phyloP scores from a whole-genome alignment of 2,329 filamentous ascomycete species.

The Colletotrichum sp. region DNA sequence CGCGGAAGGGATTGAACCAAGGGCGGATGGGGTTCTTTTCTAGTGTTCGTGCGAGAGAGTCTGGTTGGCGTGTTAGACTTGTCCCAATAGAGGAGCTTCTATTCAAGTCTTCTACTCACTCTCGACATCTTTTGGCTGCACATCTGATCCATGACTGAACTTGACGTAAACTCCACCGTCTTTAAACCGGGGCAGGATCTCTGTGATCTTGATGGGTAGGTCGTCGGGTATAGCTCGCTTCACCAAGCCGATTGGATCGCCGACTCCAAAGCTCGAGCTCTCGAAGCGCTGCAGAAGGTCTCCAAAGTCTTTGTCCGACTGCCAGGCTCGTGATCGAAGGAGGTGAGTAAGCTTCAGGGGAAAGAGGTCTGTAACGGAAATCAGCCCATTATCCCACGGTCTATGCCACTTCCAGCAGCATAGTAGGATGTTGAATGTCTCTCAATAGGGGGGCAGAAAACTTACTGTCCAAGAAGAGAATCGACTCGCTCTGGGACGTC shows the following conservation, averaged over 20 bases:
- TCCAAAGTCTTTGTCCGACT: slow-evolving; percentile 53
- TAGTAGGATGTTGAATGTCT: background rate
- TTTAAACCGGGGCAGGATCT: slow-evolving; percentile 83
- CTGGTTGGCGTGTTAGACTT: slow-evolving; percentile 21
- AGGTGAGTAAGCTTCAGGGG: slow-evolving; percentile 71
- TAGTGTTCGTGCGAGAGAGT: slow-evolving; percentile 65
- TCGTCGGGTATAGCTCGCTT: slow-evolving; percentile 68
- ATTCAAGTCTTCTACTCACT: slow-evolving; percentile 27
- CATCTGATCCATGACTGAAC: slow-evolving; percentile 60
- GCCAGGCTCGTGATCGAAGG: slow-evolving; percentile 48
- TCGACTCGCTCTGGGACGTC: slow-evolving; percentile 76
- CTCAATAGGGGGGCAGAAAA: background rate
- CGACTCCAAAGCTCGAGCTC: slow-evolving; percentile 51
- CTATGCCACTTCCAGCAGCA: background rate
- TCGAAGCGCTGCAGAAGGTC: slow-evolving; percentile 59
- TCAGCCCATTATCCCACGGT: background rate
- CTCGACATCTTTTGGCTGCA: slow-evolving; percentile 48
- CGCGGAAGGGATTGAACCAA: slow-evolving; percentile 86
- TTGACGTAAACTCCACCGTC: slow-evolving; percentile 96
- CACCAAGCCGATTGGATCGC: slow-evolving; percentile 59
- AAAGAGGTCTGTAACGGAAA: slow-evolving; percentile 70
- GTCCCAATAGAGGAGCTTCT: background rate
- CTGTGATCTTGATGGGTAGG: slow-evolving; percentile 72
- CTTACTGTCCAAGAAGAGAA: slow-evolving; percentile 90
- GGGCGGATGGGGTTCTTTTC: slow-evolving; percentile 76